These are phyloP conservation scores for Salvia sclarea DNA, from an alignment of 305 asterid species.

Conservation along the genomic window DNA sequence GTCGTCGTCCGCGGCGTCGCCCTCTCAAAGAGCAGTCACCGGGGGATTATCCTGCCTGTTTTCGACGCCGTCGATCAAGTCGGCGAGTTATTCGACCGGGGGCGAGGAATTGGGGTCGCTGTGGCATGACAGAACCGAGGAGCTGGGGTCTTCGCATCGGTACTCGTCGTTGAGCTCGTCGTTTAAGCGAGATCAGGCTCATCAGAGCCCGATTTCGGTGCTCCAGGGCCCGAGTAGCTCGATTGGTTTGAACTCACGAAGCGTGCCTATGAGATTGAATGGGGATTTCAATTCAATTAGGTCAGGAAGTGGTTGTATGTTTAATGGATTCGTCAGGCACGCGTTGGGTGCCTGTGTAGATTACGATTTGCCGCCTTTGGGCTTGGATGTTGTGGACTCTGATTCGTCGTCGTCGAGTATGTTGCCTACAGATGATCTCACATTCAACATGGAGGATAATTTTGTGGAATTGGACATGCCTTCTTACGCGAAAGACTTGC, in stretches of 20 bases:
- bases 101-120: conserved; percentile 66
- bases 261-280: conserved; percentile 48
- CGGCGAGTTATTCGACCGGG: conserved; percentile 50
- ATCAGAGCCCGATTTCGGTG: conserved; percentile 87
- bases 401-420: conserved; percentile 38
- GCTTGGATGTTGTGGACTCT: conserved; percentile 36
- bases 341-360: conserved; percentile 74
- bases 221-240: conserved; percentile 63
- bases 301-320: conserved; percentile 54
- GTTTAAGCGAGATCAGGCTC: conserved; percentile 62
- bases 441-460: conserved; percentile 73
- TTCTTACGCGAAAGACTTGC: conserved; percentile 64
- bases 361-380: conserved; percentile 46
- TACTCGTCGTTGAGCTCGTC: conserved; percentile 51
- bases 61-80: conserved; percentile 57
- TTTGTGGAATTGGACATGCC: conserved; percentile 46
- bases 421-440: conserved; percentile 54
- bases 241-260: conserved; percentile 51
- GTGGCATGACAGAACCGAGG: conserved; percentile 73
- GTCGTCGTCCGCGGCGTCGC: conserved; percentile 59
- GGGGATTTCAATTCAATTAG: conserved; percentile 50
- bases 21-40: conserved; percentile 52
- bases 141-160: conserved; percentile 60
- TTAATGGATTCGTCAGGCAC: conserved; percentile 63
- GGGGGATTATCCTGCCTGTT: conserved; percentile 80